These are phyloP conservation scores for Viola pubescens DNA, from an alignment of 441 rosid species.

Conservation along the genomic window DNA sequence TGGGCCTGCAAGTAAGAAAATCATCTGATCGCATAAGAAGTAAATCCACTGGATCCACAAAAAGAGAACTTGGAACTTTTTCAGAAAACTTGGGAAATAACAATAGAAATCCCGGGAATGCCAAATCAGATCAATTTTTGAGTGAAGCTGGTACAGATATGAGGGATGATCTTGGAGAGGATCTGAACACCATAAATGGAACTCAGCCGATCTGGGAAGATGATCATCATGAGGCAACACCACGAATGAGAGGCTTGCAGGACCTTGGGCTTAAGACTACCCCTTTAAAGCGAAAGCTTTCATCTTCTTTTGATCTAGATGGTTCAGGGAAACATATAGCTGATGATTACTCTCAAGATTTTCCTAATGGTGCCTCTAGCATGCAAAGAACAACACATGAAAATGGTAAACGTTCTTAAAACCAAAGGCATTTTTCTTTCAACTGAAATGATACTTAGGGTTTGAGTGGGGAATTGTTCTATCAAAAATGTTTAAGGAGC, in stretches of 20 bases:
- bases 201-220: constrained; percentile 37
- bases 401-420: constrained; percentile 40
- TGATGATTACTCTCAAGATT: constrained; percentile 36
- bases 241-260: constrained; percentile 82
- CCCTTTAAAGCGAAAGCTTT: constrained; percentile 47
- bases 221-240: constrained; percentile 43
- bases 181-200: constrained; percentile 32
- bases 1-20: constrained; percentile 52
- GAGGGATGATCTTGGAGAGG: constrained; percentile 27
- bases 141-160: constrained; percentile 23
- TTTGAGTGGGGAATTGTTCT: constrained; percentile 16
- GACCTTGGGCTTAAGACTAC: constrained; percentile 68
- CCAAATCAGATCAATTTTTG: constrained; percentile 22
- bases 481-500: constrained; percentile 17
- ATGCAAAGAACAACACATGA: constrained; percentile 34
- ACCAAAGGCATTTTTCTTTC: constrained; percentile 13
- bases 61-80: constrained; percentile 32
- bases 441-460: constrained; percentile 15
- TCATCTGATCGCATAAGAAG: constrained; percentile 29
- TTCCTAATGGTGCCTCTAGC: constrained; percentile 38
- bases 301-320: constrained; percentile 41
- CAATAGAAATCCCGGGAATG: constrained; percentile 29
- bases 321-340: constrained; percentile 33
- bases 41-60: constrained; percentile 31
- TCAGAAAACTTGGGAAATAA: constrained; percentile 37